phyloP scores from a whole-genome alignment of 176 grass and related monocot species.

The Coix lacrymajobi region DNA sequence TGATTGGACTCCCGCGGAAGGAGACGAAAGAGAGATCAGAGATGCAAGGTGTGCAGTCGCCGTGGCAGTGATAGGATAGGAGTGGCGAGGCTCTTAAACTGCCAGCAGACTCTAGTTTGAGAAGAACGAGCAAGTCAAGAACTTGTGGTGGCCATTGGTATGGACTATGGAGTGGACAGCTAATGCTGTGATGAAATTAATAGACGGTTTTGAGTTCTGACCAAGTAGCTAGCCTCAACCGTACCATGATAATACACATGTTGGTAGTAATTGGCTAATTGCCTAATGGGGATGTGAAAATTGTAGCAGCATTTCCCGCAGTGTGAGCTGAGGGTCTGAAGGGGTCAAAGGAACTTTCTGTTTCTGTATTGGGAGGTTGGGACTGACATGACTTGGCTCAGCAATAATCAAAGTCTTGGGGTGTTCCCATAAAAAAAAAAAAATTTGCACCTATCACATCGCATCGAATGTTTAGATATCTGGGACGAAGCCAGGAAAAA shows the following conservation, averaged over 20 bases:
- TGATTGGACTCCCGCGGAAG: neutral
- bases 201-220: neutral
- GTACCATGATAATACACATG: neutral
- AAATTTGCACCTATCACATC: too few relatives aligned
- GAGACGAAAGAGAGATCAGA: neutral
- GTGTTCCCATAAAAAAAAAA: too few relatives aligned
- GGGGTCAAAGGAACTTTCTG: neutral
- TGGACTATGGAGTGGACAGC: neutral
- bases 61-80: neutral
- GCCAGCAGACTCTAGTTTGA: neutral
- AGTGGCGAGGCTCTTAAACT: neutral
- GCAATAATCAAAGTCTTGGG: neutral
- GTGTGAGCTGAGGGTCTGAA: neutral
- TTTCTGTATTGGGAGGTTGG: neutral
- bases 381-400: neutral
- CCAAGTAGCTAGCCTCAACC: neutral
- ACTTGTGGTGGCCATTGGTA: neutral
- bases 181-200: neutral
- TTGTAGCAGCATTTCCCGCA: neutral
- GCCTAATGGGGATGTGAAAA: neutral
- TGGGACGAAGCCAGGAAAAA: too few relatives aligned
- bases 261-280: neutral
- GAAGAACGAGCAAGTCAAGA: neutral
- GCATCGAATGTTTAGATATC: too few relatives aligned
- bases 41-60: neutral